Evolutionary conservation across 169 alveolate genomes (phyloP), one percentile per base, ranked within the genome.

Genomic region (Amoebophrya sp.): DNA sequence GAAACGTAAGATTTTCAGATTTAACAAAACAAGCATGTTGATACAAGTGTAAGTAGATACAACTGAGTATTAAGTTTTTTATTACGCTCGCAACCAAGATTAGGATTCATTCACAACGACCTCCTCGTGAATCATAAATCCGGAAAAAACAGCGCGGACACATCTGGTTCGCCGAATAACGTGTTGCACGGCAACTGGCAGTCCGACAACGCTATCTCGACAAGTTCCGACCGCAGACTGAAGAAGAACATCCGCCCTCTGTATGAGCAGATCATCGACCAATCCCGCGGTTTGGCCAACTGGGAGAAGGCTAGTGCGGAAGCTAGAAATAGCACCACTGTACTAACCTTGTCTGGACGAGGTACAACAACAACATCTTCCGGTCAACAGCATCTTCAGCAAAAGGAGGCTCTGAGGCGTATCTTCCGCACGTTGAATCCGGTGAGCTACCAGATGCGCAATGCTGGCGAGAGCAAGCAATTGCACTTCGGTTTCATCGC

Each of bases 171-270:
- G 10, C n/a, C n/a, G n/a, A 6, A 65, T 10, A 65, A 65, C 26
- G n/a, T 65, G 10, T 26, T 65, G 83, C 83, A 65, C 83, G 83
- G 83, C 2, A 12, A 10, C 83, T 65, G 83, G 83, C 39, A 29
- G 2, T 6, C 83, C 36, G 83, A 65, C 33, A 26, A 29, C 3
- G n/a, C 33, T 26, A 65, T 65, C 33, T 36, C 83, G 83, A 0
- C 83, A 26, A 65, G 38, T 29, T 65, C 83, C 83, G 83, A 65
- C n/a, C 10, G 18, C 36, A 29, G 83, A 26, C 83, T 65, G 83
- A 65, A 65, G 83, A 65, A 65, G 83, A 65, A 65, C 83, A 65
- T 65, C 26, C 83, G 83, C 26, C 83, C 83, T 29, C 83, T 65
- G 36, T 65, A 65, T 36, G 83, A 65, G 1, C 0, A 10, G 38